Conservation (phyloP, 352 stramenopile species). For the Globisporangium echinulatum region DNA sequence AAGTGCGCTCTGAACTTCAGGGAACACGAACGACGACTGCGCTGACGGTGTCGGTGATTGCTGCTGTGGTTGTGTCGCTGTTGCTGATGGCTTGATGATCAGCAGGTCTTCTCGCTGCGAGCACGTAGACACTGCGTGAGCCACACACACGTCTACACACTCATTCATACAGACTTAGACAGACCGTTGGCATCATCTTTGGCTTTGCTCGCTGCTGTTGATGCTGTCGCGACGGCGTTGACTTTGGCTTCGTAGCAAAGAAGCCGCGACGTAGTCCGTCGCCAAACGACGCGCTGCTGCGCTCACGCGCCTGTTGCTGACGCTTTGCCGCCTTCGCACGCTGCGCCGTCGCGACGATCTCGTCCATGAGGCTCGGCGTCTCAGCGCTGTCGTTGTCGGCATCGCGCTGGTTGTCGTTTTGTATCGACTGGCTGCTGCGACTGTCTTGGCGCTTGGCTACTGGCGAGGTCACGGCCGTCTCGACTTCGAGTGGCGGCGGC, state of each 20-base stretch:
- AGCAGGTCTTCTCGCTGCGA: constrained; percentile 34
- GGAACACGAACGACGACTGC: constrained; percentile 46
- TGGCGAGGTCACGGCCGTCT: not conserved
- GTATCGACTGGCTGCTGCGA: not conserved
- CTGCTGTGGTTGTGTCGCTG: not conserved
- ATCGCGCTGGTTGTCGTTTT: constrained; percentile 14
- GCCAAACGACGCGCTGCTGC: constrained; percentile 44
- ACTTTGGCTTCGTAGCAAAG: constrained; percentile 25
- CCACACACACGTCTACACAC: not conserved
- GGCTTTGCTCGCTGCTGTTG: constrained; percentile 5
- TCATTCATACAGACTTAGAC: not conserved
- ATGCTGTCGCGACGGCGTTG: not conserved
- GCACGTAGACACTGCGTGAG: not conserved
- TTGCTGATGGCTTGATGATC: constrained; percentile 11
- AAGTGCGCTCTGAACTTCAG: constrained; percentile 68
- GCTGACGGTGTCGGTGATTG: not conserved
- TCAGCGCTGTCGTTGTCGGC: too few relatives aligned
- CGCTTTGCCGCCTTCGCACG: constrained; percentile 46
- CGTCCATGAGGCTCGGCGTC: constrained; percentile 54
- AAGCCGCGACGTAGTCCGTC: constrained; percentile 71
- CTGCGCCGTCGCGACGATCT: constrained; percentile 58
- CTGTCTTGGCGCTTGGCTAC: not conserved
- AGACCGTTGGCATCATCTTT: constrained; percentile 8
- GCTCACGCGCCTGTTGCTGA: constrained; percentile 33
- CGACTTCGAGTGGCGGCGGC: constrained; percentile 38